Evolutionary conservation across 176 grass and related monocot genomes (phyloP).

Genomic region (Eleusine coracana): DNA sequence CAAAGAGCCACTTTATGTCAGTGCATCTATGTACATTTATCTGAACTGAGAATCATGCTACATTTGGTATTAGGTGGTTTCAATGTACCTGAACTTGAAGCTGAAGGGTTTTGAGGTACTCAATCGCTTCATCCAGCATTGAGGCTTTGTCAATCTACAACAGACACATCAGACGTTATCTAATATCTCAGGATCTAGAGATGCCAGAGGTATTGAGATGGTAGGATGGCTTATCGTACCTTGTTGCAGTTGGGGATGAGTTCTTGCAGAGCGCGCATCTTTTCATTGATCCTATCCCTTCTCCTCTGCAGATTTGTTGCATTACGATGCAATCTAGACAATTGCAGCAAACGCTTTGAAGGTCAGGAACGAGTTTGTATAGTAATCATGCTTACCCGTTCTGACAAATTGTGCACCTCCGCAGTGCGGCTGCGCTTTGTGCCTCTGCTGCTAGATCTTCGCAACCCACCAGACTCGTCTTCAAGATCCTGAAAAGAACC

Average conservation of each 20-base stretch:
- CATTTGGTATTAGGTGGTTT: slow-evolving; percentile 18
- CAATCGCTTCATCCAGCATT: slow-evolving; percentile 78
- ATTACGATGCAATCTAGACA: slow-evolving; percentile 10
- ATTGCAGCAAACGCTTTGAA: background rate
- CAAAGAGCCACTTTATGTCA: slow-evolving; percentile 19
- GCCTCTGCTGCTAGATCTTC: slow-evolving; percentile 44
- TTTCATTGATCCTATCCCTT: slow-evolving; percentile 75
- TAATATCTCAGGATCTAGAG: slow-evolving; percentile 1
- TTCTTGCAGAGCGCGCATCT: slow-evolving; percentile 67
- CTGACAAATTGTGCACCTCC: slow-evolving; percentile 92
- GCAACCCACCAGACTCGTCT: slow-evolving; percentile 53
- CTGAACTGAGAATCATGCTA: slow-evolving; percentile 1
- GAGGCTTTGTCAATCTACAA: slow-evolving; percentile 77
- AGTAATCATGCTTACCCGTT: slow-evolving; percentile 62
- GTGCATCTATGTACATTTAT: background rate
- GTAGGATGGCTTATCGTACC: slow-evolving; percentile 39
- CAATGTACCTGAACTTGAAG: slow-evolving; percentile 66
- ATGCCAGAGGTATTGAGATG: background rate
- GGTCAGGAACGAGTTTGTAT: background rate
- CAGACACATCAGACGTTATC: background rate
- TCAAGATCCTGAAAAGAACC: slow-evolving; percentile 51
- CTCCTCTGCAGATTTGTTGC: slow-evolving; percentile 55
- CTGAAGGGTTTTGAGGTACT: slow-evolving; percentile 83
- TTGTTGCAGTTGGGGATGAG: slow-evolving; percentile 85
- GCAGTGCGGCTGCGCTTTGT: slow-evolving; percentile 73